Base-by-base conservation (phyloP, 805 yeast genomes). In the Lachancea kluyveri region DNA sequence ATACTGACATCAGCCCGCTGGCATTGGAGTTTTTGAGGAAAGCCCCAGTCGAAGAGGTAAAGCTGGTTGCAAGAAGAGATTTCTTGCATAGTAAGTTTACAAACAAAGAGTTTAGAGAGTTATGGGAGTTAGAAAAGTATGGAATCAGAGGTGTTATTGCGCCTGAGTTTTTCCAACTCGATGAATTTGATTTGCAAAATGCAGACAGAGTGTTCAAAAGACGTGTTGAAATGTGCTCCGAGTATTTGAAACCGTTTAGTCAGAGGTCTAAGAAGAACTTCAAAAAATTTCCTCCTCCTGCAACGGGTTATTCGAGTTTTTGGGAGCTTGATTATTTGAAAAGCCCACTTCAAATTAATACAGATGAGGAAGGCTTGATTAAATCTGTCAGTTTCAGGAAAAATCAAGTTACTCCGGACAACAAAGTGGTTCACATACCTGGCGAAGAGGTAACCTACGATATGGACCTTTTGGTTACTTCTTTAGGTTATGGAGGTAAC, bases 21-120 rank as follows among this genome's bases (percentile, higher is more conserved):
- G 94, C 96, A 0, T 55, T 79, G 7, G 61, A 64, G 3, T 54
- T 57, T n/a, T 59, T 92, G 30, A 48, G 57, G 21, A 48, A 52
- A 5, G 74, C 82, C 29, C 63, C 56, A 0, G 77, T 92, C n/a
- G 60, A 71, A 38, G 64, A 67, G 5, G 83, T 92, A 10, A 70
- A 71, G 28, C 72, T 92, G 13, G 79, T 83, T 28, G 98, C 88
- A 2, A 71, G 98, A 45, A 69, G 96, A 50, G 96, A 96, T 3
- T 64, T 86, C 14, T 54, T 79, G 26, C 88, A 87, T 43, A 77
- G 92, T 26, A 92, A 95, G 16, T 92, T 88, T 54, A 81, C 96
- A 3, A 90, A 84, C 44, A 90, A 87, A 52, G 98, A 92, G 56
- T 68, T 90, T 15, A 69, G 96, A 50, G 97, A 92, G 51, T 60